Conservation (phyloP, 495 filamentous ascomycete genomes). For the Rostrohypoxylon terebratum region DNA sequence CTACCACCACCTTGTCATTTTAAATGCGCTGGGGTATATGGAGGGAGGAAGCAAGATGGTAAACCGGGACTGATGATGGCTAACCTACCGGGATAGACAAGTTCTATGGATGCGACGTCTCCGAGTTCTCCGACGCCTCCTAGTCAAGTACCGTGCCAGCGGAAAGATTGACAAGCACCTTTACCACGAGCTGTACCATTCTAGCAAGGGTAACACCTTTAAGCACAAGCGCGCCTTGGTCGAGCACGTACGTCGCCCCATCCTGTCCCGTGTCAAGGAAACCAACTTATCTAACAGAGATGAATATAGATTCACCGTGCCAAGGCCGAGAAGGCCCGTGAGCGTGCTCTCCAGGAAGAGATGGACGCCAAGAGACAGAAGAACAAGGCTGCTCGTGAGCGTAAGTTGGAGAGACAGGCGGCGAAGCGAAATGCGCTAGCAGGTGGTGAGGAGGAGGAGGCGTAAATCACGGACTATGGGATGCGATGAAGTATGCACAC, state of each 20-base stretch:
- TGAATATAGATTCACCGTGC: slow-evolving; percentile 93
- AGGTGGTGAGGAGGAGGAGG: slow-evolving; percentile 78
- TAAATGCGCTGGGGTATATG: background rate
- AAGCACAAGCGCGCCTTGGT: slow-evolving; percentile 99
- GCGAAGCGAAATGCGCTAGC: slow-evolving; percentile 89
- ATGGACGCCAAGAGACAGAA: slow-evolving; percentile 99
- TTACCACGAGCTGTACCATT: slow-evolving; percentile 99
- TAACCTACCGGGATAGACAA: slow-evolving; percentile 67
- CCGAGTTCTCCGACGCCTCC: slow-evolving; percentile 96
- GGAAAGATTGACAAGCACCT: slow-evolving; percentile 99
- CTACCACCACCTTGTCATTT: background rate
- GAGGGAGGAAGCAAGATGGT: background rate
- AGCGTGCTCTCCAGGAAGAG: slow-evolving; percentile 94
- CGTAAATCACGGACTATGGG: slow-evolving; percentile 58
- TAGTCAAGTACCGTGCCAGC: slow-evolving; percentile 98
- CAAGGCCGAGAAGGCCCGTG: slow-evolving; percentile 98
- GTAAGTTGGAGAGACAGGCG: slow-evolving; percentile 86
- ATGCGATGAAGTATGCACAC: slow-evolving; percentile 51
- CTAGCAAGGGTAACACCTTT: slow-evolving; percentile 99
- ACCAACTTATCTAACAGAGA: slow-evolving; percentile 37
- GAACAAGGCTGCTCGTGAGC: slow-evolving; percentile 99
- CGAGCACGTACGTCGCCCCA: slow-evolving; percentile 87
- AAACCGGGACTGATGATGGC: background rate
- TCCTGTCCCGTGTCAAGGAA: background rate
- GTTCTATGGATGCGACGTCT: slow-evolving; percentile 99